A percentile compares a stretch with the other conserved stretches of the same genome.
These are phyloP conservation scores for Pisolithus albus DNA, from an alignment of 768 basidiomycete species.

Conservation along the genomic window DNA sequence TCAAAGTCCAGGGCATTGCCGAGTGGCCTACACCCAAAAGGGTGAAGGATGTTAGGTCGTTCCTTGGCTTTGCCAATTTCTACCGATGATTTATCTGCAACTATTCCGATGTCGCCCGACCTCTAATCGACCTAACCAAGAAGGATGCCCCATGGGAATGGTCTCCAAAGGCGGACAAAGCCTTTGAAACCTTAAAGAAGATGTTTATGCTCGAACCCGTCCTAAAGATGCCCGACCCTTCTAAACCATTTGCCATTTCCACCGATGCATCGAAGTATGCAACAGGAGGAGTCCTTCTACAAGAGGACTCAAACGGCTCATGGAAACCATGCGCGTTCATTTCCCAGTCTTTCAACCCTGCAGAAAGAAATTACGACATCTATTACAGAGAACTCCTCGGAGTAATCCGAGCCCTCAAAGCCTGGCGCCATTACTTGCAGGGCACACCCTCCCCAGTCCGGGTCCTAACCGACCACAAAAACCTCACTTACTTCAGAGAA, in stretches of 20 bases:
- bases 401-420: background rate
- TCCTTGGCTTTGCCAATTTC: background rate
- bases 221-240: background rate
- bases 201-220: background rate
- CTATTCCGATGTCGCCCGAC: background rate
- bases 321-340: too few species aligned
- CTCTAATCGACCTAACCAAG: background rate
- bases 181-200: background rate
- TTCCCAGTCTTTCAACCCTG: background rate
- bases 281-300: background rate
- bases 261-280: background rate
- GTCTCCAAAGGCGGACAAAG: background rate
- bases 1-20: background rate
- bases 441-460: too few species aligned
- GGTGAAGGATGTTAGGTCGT: background rate
- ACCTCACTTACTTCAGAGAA: too few species aligned
- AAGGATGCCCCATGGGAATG: background rate
- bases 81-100: background rate
- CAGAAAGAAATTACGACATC: background rate
- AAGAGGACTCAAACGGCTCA: too few species aligned
- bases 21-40: background rate
- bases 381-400: background rate
- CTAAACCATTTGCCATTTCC: background rate
- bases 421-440: background rate
- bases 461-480: too few species aligned